Percentiles rank a stretch among this genome's conserved stretches.
These are phyloP conservation scores for Oryza officinalis DNA, from an alignment of 176 grass and related monocot species.

Conservation along the genomic window DNA sequence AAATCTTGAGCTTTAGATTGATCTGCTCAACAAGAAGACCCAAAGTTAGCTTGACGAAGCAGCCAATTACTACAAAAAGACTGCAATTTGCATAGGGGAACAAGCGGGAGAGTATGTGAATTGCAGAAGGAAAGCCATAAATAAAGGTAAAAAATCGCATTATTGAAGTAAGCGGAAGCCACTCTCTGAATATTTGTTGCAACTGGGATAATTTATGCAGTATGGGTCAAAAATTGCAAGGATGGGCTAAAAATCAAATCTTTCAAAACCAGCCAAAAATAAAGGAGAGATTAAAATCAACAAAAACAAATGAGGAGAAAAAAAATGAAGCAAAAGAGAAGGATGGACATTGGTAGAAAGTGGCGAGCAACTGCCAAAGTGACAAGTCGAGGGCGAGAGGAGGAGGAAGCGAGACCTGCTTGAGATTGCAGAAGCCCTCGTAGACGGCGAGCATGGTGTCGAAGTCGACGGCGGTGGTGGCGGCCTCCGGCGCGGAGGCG, in stretches of 20 bases:
- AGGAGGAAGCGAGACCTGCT: conserved; percentile 58
- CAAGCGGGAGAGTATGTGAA: background rate
- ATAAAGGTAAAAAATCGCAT: conserved; percentile 7
- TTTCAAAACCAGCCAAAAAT: background rate
- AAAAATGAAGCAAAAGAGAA: background rate
- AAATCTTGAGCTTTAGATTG: conserved; percentile 91
- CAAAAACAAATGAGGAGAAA: background rate
- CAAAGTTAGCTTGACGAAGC: background rate
- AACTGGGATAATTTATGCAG: no score
- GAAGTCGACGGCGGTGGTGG: conserved; percentile 55
- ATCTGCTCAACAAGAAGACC: conserved; percentile 47
- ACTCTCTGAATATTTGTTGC: no score
- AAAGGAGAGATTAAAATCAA: background rate
- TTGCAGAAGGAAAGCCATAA: conserved; percentile 17
- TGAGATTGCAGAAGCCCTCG: conserved; percentile 87
- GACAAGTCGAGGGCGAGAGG: background rate
- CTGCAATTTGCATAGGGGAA: background rate
- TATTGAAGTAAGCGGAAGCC: background rate
- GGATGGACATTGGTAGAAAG: conserved; percentile 6
- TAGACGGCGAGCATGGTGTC: conserved; percentile 89
- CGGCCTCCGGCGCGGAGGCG: conserved; percentile 32
- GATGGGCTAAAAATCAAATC: background rate
- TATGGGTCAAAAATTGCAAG: no score
- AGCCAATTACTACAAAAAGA: background rate
- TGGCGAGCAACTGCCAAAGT: background rate